Percentiles rank a stretch among this genome's conserved stretches.
Conservation (phyloP, 192 early-diverging fungal species). For the Coemansia sp. region DNA sequence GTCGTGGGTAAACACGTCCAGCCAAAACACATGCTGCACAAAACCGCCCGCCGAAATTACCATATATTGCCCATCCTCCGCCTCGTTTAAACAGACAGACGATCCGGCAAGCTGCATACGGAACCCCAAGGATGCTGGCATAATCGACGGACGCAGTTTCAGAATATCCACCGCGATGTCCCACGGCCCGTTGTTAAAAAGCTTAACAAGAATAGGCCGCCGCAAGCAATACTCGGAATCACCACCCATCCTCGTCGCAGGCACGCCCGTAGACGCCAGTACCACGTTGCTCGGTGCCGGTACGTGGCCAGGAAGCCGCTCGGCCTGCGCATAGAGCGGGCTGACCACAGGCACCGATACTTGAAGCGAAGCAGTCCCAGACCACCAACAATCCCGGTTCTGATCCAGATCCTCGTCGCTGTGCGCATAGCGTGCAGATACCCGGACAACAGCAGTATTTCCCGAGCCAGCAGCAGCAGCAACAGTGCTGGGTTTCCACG, state of each 20-base stretch:
- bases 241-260: slow-evolving; percentile 5
- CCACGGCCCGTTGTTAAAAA: slow-evolving; percentile 38
- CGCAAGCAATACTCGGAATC: slow-evolving; percentile 37
- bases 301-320: slow-evolving; percentile 17
- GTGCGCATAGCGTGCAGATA: slow-evolving; percentile 5
- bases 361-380: slow-evolving; percentile 1
- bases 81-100: neutral
- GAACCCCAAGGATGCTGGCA: neutral
- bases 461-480: no score
- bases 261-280: neutral
- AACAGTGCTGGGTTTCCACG: neutral
- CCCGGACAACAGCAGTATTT: neutral
- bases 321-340: slow-evolving; percentile 20
- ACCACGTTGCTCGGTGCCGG: slow-evolving; percentile 8
- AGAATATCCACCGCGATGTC: slow-evolving; percentile 14
- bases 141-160: slow-evolving; percentile 22
- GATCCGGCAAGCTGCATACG: slow-evolving; percentile 17
- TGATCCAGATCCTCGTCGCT: neutral
- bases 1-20: slow-evolving; percentile 32
- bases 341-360: slow-evolving; percentile 24
- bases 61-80: neutral
- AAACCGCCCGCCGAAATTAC: slow-evolving; percentile 6
- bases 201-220: slow-evolving; percentile 24
- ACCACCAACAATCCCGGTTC: neutral
- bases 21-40: slow-evolving; percentile 35